These are phyloP conservation scores for Chaetomium olivaceum DNA, from an alignment of 2,329 filamentous ascomycete species.

Conservation along the genomic window DNA sequence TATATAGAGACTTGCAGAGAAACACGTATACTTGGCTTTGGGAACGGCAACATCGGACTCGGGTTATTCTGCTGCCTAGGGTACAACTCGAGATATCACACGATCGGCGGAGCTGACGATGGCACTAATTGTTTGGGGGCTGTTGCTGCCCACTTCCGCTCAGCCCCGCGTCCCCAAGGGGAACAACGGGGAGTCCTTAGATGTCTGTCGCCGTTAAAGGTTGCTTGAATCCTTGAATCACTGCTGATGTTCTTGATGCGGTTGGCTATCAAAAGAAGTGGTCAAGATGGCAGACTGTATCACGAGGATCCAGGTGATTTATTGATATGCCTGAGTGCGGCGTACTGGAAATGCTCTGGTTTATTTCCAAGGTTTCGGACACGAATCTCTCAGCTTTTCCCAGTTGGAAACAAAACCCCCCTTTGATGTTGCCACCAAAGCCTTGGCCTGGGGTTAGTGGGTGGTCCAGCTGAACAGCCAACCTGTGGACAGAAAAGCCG, in stretches of 20 bases:
- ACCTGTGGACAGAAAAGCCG: no score
- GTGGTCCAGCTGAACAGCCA: conserved; percentile 10
- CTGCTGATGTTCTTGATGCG: neutral
- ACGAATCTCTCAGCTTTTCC: conserved; percentile 15
- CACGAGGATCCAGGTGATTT: neutral
- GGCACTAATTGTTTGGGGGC: neutral
- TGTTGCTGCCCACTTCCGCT: conserved; percentile 11
- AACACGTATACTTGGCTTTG: neutral
- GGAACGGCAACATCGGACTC: neutral
- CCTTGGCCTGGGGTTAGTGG: neutral
- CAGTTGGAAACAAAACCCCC: neutral
- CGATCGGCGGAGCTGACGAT: conserved; percentile 11
- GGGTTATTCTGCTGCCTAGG: neutral
- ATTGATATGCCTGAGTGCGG: conserved; percentile 21
- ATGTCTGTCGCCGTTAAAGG: neutral
- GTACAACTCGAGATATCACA: neutral
- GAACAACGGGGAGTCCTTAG: neutral
- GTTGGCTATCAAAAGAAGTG: neutral
- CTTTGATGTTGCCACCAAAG: neutral
- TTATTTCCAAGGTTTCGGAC: conserved; percentile 19
- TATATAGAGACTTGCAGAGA: neutral
- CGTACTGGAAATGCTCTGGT: conserved; percentile 2
- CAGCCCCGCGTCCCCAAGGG: conserved; percentile 6
- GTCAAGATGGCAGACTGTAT: neutral
- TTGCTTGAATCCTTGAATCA: conserved; percentile 18